Evolutionary conservation across 1,284 basidiomycete species (phyloP).

Genomic region (Sphaerobolus stellatus): DNA sequence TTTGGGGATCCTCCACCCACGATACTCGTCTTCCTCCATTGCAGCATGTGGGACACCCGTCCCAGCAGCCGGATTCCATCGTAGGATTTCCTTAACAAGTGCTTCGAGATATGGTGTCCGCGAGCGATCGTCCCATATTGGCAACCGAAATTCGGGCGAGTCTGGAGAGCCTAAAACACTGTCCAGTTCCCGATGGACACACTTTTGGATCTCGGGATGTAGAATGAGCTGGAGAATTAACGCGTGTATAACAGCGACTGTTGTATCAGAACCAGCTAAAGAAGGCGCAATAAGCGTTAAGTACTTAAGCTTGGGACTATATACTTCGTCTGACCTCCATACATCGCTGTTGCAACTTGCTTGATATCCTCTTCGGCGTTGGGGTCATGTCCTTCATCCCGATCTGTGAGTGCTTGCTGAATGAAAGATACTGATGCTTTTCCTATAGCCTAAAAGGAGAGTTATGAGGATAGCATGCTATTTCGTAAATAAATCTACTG

Average conservation of each 20-base stretch:
- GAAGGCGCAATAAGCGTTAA: no score
- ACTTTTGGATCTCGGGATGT: constrained; percentile 41
- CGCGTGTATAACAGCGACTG: no score
- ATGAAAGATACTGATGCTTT: no score
- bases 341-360: constrained; percentile 10
- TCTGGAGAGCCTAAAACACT: constrained; percentile 37
- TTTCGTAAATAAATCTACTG: no score
- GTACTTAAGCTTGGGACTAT: no score
- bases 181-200: constrained; percentile 48
- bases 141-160: constrained; percentile 46
- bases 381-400: no score
- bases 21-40: constrained; percentile 11
- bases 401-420: no score
- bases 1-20: constrained; percentile 8
- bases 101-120: constrained; percentile 48
- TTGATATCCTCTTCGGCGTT: no score
- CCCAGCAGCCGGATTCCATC: constrained; percentile 19
- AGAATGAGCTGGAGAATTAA: constrained; percentile 39
- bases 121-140: constrained; percentile 40
- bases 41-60: background rate
- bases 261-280: no score
- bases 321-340: constrained; percentile 22
- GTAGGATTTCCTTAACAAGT: constrained; percentile 42
- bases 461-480: no score
- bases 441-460: no score